phyloP scores from a whole-genome alignment of 345 rosid genomes.

The Pistacia atlantica region DNA sequence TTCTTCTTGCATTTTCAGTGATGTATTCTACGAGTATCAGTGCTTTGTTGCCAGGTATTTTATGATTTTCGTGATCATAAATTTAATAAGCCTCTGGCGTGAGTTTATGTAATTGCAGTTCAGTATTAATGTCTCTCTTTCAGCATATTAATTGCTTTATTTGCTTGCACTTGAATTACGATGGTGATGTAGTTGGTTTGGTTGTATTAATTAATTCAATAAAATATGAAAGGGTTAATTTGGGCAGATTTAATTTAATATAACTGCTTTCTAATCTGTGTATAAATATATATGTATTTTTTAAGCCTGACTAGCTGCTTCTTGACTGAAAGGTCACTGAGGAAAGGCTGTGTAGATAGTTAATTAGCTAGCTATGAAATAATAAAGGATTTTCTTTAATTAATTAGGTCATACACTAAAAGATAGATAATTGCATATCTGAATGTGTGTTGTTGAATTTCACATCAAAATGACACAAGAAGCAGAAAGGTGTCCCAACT shows the following conservation, averaged over 20 bases:
- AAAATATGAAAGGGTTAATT: too few relatives aligned
- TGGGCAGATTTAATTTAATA: not conserved
- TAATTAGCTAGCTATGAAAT: too few relatives aligned
- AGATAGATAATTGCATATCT: too few relatives aligned
- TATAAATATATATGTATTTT: not conserved
- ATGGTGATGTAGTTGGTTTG: not conserved
- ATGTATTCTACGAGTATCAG: not conserved
- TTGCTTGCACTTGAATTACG: not conserved
- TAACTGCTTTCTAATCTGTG: not conserved
- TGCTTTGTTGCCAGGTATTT: not conserved
- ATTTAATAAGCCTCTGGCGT: conserved; percentile 13
- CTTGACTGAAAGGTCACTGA: too few relatives aligned
- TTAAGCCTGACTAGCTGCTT: too few relatives aligned
- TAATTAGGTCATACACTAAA: too few relatives aligned
- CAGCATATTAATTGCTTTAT: not conserved
- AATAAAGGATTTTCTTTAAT: too few relatives aligned
- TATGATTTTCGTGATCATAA: too few relatives aligned
- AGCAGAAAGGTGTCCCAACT: not conserved
- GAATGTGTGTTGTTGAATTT: not conserved
- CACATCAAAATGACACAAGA: not conserved
- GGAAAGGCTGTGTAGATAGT: too few relatives aligned
- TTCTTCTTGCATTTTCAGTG: not conserved
- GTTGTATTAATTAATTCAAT: too few relatives aligned
- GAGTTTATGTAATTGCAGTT: not conserved
- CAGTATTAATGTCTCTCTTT: not conserved